These are phyloP conservation scores for Teratosphaeria nubilosa DNA, from an alignment of 2,329 filamentous ascomycete genomes.

Conservation along the genomic window DNA sequence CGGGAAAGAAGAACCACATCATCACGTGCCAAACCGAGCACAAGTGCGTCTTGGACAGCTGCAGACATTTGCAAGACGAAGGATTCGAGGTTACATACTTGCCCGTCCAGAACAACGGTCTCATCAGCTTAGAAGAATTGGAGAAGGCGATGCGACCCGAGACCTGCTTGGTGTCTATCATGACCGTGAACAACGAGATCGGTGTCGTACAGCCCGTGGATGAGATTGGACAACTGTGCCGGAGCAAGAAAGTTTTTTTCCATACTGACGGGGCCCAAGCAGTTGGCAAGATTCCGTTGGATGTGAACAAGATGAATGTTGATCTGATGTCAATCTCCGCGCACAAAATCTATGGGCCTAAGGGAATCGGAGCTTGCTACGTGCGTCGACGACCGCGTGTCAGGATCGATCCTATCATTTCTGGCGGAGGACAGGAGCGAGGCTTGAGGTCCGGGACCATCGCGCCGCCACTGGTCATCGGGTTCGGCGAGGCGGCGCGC, in stretches of 20 bases:
- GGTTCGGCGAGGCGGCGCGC: slow-evolving; percentile 90
- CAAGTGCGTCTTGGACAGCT: slow-evolving; percentile 97
- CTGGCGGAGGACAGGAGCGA: slow-evolving; percentile 89
- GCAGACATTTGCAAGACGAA: slow-evolving; percentile 90
- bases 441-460: slow-evolving; percentile 89
- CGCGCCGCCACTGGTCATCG: slow-evolving; percentile 77
- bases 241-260: slow-evolving; percentile 91
- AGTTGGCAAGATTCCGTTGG: slow-evolving; percentile 94
- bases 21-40: slow-evolving; percentile 97
- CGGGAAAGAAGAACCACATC: slow-evolving; percentile 96
- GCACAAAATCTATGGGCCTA: slow-evolving; percentile 97
- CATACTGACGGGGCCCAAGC: slow-evolving; percentile 95
- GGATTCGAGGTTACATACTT: slow-evolving; percentile 96
- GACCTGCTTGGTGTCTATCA: slow-evolving; percentile 87
- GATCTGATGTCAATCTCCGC: slow-evolving; percentile 98
- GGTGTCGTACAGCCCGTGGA: slow-evolving; percentile 95
- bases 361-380: slow-evolving; percentile 93
- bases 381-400: slow-evolving; percentile 87
- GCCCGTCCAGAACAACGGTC: slow-evolving; percentile 76
- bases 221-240: slow-evolving; percentile 86
- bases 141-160: slow-evolving; percentile 85
- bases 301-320: slow-evolving; percentile 96
- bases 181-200: slow-evolving; percentile 99
- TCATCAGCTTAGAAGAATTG: slow-evolving; percentile 73
- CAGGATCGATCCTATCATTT: slow-evolving; percentile 90